Base-by-base conservation (phyloP, 148 eudicot species). In the Limonium bicolor region DNA sequence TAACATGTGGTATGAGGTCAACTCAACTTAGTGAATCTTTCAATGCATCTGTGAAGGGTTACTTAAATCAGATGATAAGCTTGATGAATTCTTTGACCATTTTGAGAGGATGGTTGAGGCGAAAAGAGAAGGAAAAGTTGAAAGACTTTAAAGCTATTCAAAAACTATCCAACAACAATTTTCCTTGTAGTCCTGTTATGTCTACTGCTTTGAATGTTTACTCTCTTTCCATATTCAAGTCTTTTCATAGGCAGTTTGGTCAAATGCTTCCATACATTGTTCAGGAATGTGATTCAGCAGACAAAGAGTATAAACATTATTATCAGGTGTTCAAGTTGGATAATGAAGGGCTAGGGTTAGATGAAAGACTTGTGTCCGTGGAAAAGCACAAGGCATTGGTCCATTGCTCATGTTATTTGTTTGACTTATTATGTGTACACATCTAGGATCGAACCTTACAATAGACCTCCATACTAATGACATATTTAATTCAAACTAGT, bases 161-260 rank as follows among this genome's bases (percentile, higher is more conserved):
- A 42, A 29, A 11, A 29, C 7, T 11, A 29, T 32, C 49, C 22
- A 2, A 39, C 29, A 13, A 61, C n/a, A 2, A 54, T 24, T 6
- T 19, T 23, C 6, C 2, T 51, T 8, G 22, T 34, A 31, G 13
- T 35, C 14, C 60, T 53, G 48, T 54, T 5, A 28, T 61, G 21
- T 38, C 30, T 28, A 54, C 46, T 32, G 66, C 50, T 7, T 33
- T 49, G 15, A 61, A 18, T 37, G 23, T 47, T 1, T 61, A 61
- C 25, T 53, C 54, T 0, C 48, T 38, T 10, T 18, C 36, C 22
- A 40, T 54, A 7, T 54, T 54, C 41, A 19, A 54, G 18, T 20
- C 41, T 23, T 62, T 62, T 49, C 1, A 62, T 7, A 10, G 24
- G 6, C 60, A 62, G 15, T 20, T 15, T 15, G 35, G 29, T 33